Evolutionary conservation across 371 early-diverging fungal species (phyloP), one percentile per base, ranked within the genome.

Genomic region (Mycotypha africana): DNA sequence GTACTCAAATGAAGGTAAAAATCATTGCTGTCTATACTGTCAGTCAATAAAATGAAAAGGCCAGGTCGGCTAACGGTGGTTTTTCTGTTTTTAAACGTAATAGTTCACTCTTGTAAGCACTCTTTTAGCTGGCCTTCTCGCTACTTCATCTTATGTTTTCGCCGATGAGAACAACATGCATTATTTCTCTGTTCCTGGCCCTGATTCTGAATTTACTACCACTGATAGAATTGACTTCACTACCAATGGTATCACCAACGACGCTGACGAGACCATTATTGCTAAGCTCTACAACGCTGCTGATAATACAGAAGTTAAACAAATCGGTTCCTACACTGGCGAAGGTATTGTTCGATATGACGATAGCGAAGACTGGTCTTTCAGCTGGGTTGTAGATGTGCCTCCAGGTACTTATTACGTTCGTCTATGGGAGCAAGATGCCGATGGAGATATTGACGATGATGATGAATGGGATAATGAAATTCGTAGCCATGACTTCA

Each of bases 401-500:
- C 31, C 35, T 20, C 24, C 15, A 30, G 53, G 53, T 10, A 23
- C 15, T 6, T 53, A 53, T 35, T 42, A 37, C 11, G 43, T 53
- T 21, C 33, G 36, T 19, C 30, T 53, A 12, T 45, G 25, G 24
- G 53, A 53, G 25, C 39, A 45, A 33, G 51, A 51, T 32, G 43
- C 31, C 24, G 53, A 52, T 22, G 46, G 46, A 9, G 33, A 26
- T n/a, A 21, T 33, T 35, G 52, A 44, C 19, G 53, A 53, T 19
- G 53, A 53, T 25, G 47, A 47, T 33, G 53, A 53, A 15, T 25
- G 37, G n/a, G 53, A 52, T 30, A 31, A 52, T 10, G 15, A 10
- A 28, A 38, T 30, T n/a, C 20, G 42, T n/a, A 53, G 53, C 16
- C 17, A 47, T 24, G 32, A 28, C 23, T 53, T 53, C 36, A 28